Percentiles rank a stretch among this genome's conserved stretches.
These are phyloP conservation scores for Phytomonas francai DNA, from an alignment of 208 protist species.

Conservation along the genomic window DNA sequence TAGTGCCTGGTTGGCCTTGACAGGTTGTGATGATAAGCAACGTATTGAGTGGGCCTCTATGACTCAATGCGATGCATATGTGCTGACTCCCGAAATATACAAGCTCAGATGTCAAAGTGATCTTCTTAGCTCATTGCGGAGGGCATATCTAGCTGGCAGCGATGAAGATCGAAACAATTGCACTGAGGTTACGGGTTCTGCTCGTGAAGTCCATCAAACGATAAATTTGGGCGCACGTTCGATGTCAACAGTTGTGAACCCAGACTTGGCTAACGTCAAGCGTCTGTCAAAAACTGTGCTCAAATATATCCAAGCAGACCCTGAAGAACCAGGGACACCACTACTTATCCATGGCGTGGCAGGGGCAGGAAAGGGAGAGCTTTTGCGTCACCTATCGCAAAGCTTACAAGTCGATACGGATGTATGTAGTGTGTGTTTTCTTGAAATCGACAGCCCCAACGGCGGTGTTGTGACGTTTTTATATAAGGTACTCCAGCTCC, in stretches of 20 bases:
- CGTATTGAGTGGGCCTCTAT: not conserved
- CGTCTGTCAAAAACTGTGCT: conserved; percentile 26
- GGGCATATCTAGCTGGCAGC: conserved; percentile 17
- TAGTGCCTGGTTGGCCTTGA: not conserved
- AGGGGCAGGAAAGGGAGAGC: conserved; percentile 40
- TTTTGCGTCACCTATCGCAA: conserved; percentile 45
- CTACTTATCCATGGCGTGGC: conserved; percentile 63
- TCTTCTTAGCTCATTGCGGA: conserved; percentile 35
- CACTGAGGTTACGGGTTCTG: not conserved
- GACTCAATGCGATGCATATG: not conserved
- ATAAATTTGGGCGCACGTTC: not conserved
- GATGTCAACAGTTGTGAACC: not conserved
- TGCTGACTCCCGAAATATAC: conserved; percentile 26
- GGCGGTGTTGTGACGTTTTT: conserved; percentile 49
- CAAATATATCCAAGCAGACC: conserved; percentile 21
- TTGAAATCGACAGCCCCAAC: conserved; percentile 27
- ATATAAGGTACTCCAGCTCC: conserved; percentile 47
- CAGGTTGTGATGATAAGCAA: not conserved
- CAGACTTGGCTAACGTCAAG: not conserved
- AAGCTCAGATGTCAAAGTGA: conserved; percentile 68
- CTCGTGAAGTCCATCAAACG: not conserved
- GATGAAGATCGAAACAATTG: conserved; percentile 3
- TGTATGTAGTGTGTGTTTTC: conserved; percentile 23
- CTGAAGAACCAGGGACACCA: conserved; percentile 33
- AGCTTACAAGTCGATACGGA: conserved; percentile 9